A percentile compares a stretch with the other conserved stretches of the same genome.
phyloP scores from a whole-genome alignment of 192 early-diverging fungal species.

The Diversispora eburnea region DNA sequence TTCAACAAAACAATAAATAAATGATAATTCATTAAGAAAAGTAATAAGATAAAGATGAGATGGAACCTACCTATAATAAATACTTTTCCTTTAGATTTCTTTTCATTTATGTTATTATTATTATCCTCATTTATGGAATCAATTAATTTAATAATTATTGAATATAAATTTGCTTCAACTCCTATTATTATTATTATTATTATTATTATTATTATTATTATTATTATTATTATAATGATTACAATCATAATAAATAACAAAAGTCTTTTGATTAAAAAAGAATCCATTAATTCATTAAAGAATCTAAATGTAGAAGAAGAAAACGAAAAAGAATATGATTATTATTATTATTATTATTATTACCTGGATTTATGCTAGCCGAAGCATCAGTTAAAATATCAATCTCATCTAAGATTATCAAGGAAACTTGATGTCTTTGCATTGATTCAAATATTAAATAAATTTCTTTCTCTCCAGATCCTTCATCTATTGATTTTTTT shows the following conservation, averaged over 20 bases:
- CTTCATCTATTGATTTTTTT: conserved; percentile 43
- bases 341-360: too few species aligned
- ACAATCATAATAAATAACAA: too few species aligned
- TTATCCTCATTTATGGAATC: conserved; percentile 40
- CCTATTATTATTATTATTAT: too few species aligned
- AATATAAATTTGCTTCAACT: conserved; percentile 43
- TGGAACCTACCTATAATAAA: conserved; percentile 46
- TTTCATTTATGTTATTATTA: neutral
- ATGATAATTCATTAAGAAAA: neutral
- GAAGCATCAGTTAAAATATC: conserved; percentile 45
- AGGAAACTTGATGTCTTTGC: conserved; percentile 33
- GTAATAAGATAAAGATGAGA: neutral
- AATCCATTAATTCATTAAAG: neutral
- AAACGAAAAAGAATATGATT: too few species aligned
- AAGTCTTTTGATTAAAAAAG: neutral
- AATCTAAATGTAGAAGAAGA: neutral
- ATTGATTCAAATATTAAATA: conserved; percentile 36
- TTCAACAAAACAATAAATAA: neutral
- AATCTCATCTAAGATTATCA: conserved; percentile 55
- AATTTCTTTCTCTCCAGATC: conserved; percentile 51
- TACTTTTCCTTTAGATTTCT: conserved; percentile 22
- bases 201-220: too few species aligned
- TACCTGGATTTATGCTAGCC: conserved; percentile 34
- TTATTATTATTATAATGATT: too few species aligned
- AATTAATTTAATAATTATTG: conserved; percentile 37